Evolutionary conservation across 176 grass and related monocot species (phyloP), one percentile per base, ranked within the genome.

Genomic region (Carex parvula): DNA sequence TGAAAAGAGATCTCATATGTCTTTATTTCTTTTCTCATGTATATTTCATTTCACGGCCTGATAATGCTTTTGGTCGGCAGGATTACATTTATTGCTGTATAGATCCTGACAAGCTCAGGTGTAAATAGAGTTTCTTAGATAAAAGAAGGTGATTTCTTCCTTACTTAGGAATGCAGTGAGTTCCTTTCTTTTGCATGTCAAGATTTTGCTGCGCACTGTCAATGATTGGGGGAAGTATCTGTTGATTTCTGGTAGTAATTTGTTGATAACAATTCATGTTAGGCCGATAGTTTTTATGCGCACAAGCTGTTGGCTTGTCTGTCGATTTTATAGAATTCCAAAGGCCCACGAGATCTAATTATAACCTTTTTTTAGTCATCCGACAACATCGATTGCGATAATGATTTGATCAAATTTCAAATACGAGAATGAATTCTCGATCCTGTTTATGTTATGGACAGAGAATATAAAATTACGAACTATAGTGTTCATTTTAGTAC

Each of bases 61-160:
- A 81, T 81, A 81, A 81, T 81, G 32, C 15, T 81, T 81, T 20
- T 42, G 59, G 79, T 64, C 60, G 33, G 44, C 79, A 81, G 58
- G 58, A 81, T 62, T 60, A 62, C 55, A 81, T 62, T 81, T 63
- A 62, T 81, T 16, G 20, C 32, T 86, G 60, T 89, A 81, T 85
- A 85, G 63, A 82, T 85, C 62, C 83, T 48, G 60, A 65, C 22
- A 52, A 82, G 26, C 46, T 76, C 65, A 82, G 29, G 13, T 85
- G 83, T 89, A 89, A 81, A 82, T 89, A 81, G 60, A 62, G 60
- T 81, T 64, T 81, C 22, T 74, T 78, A 78, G 73, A 78, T 33
- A 33, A 78, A 53, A 50, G 21, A 53, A 78, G 44, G 6, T 57
- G 7, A 57, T 35, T 78, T 78, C 73, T 33, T 57, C 52, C 73